phyloP scores from a whole-genome alignment of 1,139 yeast genomes.

The Saccharomyces hybrid region DNA sequence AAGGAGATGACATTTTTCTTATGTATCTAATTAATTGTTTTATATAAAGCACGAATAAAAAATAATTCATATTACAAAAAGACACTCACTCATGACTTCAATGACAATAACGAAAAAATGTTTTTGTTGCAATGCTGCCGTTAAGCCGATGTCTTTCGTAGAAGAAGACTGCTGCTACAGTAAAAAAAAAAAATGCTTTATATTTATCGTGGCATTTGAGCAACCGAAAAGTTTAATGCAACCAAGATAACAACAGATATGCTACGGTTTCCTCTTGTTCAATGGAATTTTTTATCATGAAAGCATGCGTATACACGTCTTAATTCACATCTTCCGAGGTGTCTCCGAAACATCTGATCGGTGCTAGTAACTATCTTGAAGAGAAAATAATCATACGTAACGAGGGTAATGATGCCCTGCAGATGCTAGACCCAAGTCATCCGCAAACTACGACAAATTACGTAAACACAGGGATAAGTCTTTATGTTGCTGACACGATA shows the following conservation, averaged over 20 bases:
- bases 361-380: background rate
- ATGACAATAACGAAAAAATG: background rate
- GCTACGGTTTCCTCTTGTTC: background rate
- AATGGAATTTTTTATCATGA: too few species aligned
- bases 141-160: background rate
- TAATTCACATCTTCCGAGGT: background rate
- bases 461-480: background rate
- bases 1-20: background rate
- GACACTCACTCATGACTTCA: background rate
- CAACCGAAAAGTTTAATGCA: background rate
- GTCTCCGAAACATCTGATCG: background rate
- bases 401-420: background rate
- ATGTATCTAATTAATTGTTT: background rate
- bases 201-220: background rate
- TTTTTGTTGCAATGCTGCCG: background rate
- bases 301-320: background rate
- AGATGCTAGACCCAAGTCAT: background rate
- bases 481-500: background rate
- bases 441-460: background rate
- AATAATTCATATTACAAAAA: background rate
- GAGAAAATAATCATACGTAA: background rate
- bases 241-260: too few species aligned
- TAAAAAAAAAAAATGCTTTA: background rate
- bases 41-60: background rate
- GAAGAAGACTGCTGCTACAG: background rate